Evolutionary conservation across 106 monocot genomes (phyloP).

Genomic region (Hemerocallis citrina): DNA sequence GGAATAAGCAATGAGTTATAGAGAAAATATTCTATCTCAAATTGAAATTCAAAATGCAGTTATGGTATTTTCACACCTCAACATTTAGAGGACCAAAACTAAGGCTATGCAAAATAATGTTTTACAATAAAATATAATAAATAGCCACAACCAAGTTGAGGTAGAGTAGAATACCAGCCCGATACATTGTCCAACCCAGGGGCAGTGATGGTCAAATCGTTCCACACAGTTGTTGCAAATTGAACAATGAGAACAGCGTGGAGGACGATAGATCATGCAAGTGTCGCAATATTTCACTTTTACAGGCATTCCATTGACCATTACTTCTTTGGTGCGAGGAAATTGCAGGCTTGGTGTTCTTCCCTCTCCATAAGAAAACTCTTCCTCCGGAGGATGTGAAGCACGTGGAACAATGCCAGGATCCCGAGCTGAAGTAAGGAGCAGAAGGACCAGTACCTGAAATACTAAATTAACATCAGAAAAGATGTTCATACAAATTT

Average conservation of each 20-base stretch:
- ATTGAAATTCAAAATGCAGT: background rate
- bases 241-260: conserved; percentile 33
- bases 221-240: conserved; percentile 39
- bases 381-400: conserved; percentile 88
- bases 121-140: background rate
- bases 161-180: conserved; percentile 11
- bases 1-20: background rate
- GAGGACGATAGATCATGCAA: conserved; percentile 32
- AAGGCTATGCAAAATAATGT: background rate
- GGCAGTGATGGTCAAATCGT: conserved; percentile 34
- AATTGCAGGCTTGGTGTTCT: conserved; percentile 39
- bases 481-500: no score
- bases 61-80: background rate
- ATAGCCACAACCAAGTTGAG: background rate
- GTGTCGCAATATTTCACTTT: conserved; percentile 32
- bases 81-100: background rate
- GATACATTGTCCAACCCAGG: conserved; percentile 38
- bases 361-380: conserved; percentile 47
- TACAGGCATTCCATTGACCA: conserved; percentile 19
- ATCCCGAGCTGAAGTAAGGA: conserved; percentile 79
- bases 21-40: background rate
- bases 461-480: background rate
- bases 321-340: conserved; percentile 24
- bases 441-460: conserved; percentile 64
- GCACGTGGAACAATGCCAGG: conserved; percentile 84